These are phyloP conservation scores for Cystofilobasidium ferigula DNA, from an alignment of 768 basidiomycete species.

Conservation along the genomic window DNA sequence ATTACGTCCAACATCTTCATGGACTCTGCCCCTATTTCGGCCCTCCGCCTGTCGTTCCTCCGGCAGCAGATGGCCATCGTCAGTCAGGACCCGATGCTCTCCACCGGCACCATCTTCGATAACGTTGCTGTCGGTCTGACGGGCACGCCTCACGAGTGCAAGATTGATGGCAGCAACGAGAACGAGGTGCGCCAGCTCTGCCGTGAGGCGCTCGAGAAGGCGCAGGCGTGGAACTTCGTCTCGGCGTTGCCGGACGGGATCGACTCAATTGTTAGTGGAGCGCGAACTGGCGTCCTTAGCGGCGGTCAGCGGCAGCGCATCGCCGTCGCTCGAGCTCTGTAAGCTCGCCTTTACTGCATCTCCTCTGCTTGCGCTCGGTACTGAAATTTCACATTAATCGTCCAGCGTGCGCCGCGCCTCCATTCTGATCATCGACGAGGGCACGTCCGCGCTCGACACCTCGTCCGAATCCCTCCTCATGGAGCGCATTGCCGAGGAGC, in stretches of 20 bases:
- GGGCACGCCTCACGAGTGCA: constrained; percentile 31
- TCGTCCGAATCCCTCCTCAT: constrained; percentile 23
- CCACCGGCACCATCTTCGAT: constrained; percentile 34
- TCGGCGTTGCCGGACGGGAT: constrained; percentile 33
- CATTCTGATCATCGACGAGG: constrained; percentile 27
- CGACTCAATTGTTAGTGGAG: constrained; percentile 31
- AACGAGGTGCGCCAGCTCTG: constrained; percentile 27
- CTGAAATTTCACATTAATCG: too few species aligned
- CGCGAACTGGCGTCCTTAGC: constrained; percentile 33
- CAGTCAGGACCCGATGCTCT: constrained; percentile 22
- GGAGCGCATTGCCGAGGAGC: constrained; percentile 22
- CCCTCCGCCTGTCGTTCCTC: constrained; percentile 13
- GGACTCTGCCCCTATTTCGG: constrained; percentile 1
- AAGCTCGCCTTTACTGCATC: background rate
- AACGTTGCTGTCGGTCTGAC: constrained; percentile 38
- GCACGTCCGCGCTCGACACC: constrained; percentile 25
- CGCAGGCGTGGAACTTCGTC: constrained; percentile 37
- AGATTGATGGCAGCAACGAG: constrained; percentile 29
- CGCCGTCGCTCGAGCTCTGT: constrained; percentile 28
- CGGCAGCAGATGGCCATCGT: constrained; percentile 21
- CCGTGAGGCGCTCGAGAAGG: constrained; percentile 30
- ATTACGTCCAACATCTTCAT: constrained; percentile 19
- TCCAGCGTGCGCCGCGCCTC: constrained; percentile 16
- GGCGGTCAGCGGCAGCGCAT: constrained; percentile 34
- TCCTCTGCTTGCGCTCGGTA: background rate